phyloP scores from a whole-genome alignment of 2,329 filamentous ascomycete species.

The Colletotrichum sp. region DNA sequence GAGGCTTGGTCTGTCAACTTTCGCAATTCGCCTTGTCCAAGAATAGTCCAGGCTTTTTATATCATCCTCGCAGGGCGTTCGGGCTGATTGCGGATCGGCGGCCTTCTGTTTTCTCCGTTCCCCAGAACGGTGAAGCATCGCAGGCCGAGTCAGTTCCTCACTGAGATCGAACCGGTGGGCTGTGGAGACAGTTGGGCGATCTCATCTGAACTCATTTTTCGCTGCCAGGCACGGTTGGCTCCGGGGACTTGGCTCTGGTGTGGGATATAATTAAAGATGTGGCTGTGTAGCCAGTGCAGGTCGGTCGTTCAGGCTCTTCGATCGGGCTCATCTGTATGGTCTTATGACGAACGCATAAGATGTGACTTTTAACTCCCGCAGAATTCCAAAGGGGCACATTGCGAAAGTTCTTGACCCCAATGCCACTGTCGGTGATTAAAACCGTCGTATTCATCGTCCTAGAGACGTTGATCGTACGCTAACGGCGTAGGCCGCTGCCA shows the following conservation, averaged over 20 bases:
- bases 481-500: background rate
- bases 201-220: background rate
- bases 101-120: background rate
- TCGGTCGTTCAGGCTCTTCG: no score
- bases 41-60: background rate
- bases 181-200: background rate
- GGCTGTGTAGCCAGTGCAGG: background rate
- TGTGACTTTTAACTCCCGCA: background rate
- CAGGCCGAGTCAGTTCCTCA: background rate
- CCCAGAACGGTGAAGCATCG: background rate
- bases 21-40: background rate
- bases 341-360: no score
- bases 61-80: background rate
- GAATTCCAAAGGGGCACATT: background rate
- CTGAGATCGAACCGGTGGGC: background rate
- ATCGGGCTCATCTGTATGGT: no score
- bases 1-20: background rate
- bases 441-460: accelerated
- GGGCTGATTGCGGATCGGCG: background rate
- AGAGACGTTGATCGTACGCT: accelerated
- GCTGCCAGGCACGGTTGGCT: background rate
- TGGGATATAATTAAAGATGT: background rate
- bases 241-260: background rate
- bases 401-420: accelerated
- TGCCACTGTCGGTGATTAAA: background rate